Evolutionary conservation across 2,329 filamentous ascomycete genomes (phyloP), one percentile per base, ranked within the genome.

Genomic region (Trichoderma afroharzianum): DNA sequence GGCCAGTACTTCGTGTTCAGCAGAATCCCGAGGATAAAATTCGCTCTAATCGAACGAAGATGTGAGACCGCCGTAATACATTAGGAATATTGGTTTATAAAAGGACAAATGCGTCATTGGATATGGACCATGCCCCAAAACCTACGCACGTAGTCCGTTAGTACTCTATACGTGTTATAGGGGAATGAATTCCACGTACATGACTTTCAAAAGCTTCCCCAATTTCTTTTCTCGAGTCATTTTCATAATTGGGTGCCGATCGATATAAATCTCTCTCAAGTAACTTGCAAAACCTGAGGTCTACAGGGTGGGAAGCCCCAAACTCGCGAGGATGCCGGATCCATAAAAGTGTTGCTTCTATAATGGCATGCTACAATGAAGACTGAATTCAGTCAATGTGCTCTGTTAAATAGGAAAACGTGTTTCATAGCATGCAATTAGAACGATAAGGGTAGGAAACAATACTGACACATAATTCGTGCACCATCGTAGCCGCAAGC

Each of bases 401-500:
- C 18, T 66, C 26, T 53, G 30, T 12, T 9, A 6, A 14, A 28
- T 28, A 8, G 33, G 3, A 0, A 36, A 36, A 2, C 1, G 6
- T 36, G 33, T 15, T 2, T 15, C 33, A 36, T 15, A 15, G 6
- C 33, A 36, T 36, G 26, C 18, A 47, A 4, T 4, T 4, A n/a
- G 5, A 47, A 47, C 9, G n/a, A 47, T 47, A 62, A 6, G 24
- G 28, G 6, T 24, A 4, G 1, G 36, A 36, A 21, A n/a, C 24
- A 33, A 24, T 24, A 63, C 78, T 75, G 61, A 79, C 79, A 59
- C 77, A 76, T 7, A 80, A 28, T 67, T 80, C 79, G 26, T 80
- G 79, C 12, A 75, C 69, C 8, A 80, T 50, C 3, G 76, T 76
- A 1, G 59, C 33, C 3, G 77, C 76, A 14, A 77, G 33, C 11